These are phyloP conservation scores for Mycena citricolor DNA, from an alignment of 1,284 basidiomycete genomes.

Conservation along the genomic window DNA sequence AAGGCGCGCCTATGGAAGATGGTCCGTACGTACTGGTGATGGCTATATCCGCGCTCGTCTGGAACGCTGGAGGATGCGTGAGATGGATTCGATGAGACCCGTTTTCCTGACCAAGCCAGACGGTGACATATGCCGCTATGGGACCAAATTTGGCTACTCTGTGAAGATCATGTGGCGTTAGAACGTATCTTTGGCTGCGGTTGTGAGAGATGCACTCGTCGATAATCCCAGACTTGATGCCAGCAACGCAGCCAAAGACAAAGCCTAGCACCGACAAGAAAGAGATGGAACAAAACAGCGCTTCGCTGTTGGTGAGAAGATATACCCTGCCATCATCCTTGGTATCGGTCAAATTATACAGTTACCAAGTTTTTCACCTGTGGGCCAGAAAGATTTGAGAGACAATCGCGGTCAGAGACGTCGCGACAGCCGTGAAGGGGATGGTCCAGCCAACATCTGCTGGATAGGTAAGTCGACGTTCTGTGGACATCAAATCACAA, in stretches of 20 bases:
- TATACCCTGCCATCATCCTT: slow-evolving; percentile 11
- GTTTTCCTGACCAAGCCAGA: slow-evolving; percentile 13
- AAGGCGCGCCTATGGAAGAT: too few species aligned
- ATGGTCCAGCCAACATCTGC: slow-evolving; percentile 45
- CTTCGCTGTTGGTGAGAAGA: slow-evolving; percentile 13
- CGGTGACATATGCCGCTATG: slow-evolving; percentile 15
- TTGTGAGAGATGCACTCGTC: slow-evolving; percentile 7
- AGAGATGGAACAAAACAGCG: slow-evolving; percentile 12
- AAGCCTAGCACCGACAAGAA: slow-evolving; percentile 14
- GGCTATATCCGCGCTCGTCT: slow-evolving; percentile 17
- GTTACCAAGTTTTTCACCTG: slow-evolving; percentile 30
- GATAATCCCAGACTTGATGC: slow-evolving; percentile 18
- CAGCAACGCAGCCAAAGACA: slow-evolving; percentile 21
- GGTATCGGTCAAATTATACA: background rate
- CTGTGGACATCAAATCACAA: too few species aligned
- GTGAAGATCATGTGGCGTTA: too few species aligned
- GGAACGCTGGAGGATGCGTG: slow-evolving; percentile 12
- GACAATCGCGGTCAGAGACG: slow-evolving; percentile 41
- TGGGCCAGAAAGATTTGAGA: slow-evolving; percentile 46
- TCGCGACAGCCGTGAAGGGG: slow-evolving; percentile 43
- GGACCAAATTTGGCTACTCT: slow-evolving; percentile 12
- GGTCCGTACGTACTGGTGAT: slow-evolving; percentile 12
- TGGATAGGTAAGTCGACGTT: background rate
- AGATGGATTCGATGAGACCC: background rate
- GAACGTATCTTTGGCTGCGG: background rate